phyloP scores from a whole-genome alignment of 495 filamentous ascomycete species.

The Aspergillus cavernicola region DNA sequence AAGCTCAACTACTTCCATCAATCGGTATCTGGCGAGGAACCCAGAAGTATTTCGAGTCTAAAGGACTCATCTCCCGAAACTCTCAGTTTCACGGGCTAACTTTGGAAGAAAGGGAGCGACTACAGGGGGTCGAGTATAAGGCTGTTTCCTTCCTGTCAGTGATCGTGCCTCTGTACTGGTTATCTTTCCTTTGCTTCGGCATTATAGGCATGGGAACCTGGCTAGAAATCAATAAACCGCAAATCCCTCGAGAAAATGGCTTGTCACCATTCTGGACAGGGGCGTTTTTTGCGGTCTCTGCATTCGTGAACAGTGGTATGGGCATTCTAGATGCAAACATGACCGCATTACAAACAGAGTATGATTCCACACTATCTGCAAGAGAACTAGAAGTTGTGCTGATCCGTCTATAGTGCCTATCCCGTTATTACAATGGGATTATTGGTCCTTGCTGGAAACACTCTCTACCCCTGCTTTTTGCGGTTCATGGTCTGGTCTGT shows the following conservation, averaged over 20 bases:
- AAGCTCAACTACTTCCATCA: constrained; percentile 19
- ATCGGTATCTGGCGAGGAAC: constrained; percentile 28
- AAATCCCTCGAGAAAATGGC: constrained; percentile 60
- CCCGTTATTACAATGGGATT: constrained; percentile 71
- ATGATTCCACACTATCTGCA: neutral
- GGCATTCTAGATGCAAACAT: constrained; percentile 79
- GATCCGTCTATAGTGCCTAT: constrained; percentile 43
- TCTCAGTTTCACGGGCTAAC: constrained; percentile 69
- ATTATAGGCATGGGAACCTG: constrained; percentile 70
- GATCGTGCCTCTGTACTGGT: constrained; percentile 71
- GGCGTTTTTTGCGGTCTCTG: constrained; percentile 52
- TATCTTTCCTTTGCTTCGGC: constrained; percentile 68
- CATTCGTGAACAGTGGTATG: constrained; percentile 90
- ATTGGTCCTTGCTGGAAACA: constrained; percentile 83
- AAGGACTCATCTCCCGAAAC: constrained; percentile 60
- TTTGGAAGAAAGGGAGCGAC: constrained; percentile 61
- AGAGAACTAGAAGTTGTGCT: constrained; percentile 1
- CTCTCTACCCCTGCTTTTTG: constrained; percentile 73
- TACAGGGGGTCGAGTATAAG: constrained; percentile 78
- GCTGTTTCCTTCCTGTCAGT: constrained; percentile 68
- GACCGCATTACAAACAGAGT: constrained; percentile 45
- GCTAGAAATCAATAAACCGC: constrained; percentile 56
- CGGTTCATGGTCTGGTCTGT: constrained; percentile 71
- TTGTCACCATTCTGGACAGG: constrained; percentile 59
- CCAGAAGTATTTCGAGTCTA: constrained; percentile 39